Evolutionary conservation across 306 rosid species (phyloP).

Genomic region (Quercus cerris): DNA sequence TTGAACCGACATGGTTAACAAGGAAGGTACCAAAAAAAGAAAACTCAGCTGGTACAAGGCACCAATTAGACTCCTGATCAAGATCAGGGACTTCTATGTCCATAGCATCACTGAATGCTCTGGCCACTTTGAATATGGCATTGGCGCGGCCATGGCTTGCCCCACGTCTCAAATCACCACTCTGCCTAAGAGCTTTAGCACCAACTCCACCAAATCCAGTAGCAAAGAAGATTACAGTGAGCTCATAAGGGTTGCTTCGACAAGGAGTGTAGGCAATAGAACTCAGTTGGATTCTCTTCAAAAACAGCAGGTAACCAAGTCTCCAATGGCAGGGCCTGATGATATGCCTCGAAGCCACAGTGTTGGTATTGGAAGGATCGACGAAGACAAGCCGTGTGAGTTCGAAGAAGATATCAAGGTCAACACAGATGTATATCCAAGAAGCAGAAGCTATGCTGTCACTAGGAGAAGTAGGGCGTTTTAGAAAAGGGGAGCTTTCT

Average conservation of each 20-base stretch:
- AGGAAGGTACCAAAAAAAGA: slow-evolving; percentile 19
- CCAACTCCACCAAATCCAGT: slow-evolving; percentile 19
- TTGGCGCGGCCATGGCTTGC: slow-evolving; percentile 30
- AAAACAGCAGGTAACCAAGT: background rate
- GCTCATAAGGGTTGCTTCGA: slow-evolving; percentile 47
- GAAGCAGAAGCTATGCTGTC: slow-evolving; percentile 56
- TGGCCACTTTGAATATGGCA: slow-evolving; percentile 8
- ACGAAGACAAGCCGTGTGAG: slow-evolving; percentile 56
- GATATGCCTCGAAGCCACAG: slow-evolving; percentile 39
- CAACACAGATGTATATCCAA: slow-evolving; percentile 16
- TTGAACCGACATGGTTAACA: slow-evolving; percentile 15
- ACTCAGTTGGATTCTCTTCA: background rate
- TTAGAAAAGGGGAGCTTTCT: background rate
- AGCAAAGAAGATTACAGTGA: slow-evolving; percentile 35
- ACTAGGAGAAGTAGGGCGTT: slow-evolving; percentile 10
- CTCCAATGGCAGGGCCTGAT: background rate
- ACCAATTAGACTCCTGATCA: slow-evolving; percentile 36
- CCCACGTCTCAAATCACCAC: slow-evolving; percentile 16
- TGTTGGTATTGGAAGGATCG: slow-evolving; percentile 54
- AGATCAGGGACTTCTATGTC: slow-evolving; percentile 49
- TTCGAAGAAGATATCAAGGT: slow-evolving; percentile 31
- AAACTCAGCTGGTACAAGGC: slow-evolving; percentile 22
- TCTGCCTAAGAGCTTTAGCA: slow-evolving; percentile 56
- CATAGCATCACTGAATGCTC: slow-evolving; percentile 43
- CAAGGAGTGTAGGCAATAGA: background rate